These are phyloP conservation scores for Dalbergia oliveri DNA, from an alignment of 306 rosid genomes.

Conservation along the genomic window DNA sequence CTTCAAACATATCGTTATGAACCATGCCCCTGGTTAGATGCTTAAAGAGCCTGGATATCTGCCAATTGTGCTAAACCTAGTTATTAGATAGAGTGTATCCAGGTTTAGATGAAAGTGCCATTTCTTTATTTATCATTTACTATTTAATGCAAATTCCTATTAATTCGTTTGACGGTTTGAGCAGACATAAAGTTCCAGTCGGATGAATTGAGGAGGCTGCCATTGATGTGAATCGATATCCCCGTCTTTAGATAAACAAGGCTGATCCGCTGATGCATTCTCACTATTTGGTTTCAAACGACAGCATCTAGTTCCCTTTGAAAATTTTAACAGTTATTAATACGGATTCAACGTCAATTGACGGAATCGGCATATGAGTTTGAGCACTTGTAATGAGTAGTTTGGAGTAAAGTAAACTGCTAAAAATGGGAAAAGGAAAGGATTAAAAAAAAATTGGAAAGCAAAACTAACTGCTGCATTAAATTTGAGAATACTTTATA, in stretches of 20 bases:
- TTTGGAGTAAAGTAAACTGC: not conserved
- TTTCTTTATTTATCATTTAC: not conserved
- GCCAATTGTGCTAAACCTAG: too few species aligned
- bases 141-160: not conserved
- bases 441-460: not conserved
- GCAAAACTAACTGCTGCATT: not conserved
- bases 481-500: not conserved
- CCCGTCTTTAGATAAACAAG: not conserved
- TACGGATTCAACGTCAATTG: not conserved
- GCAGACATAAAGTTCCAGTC: slow-evolving; percentile 22
- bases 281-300: not conserved
- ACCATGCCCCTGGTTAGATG: too few species aligned
- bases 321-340: too few species aligned
- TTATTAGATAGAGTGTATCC: not conserved
- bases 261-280: not conserved
- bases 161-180: slow-evolving; percentile 39
- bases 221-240: not conserved
- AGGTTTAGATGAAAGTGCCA: slow-evolving; percentile 14
- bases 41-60: too few species aligned
- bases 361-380: not conserved
- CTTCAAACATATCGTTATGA: too few species aligned
- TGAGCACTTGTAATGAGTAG: not conserved
- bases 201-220: not conserved
- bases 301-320: not conserved
- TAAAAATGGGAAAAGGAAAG: not conserved